A percentile compares a stretch with the other conserved stretches of the same genome.
These are phyloP conservation scores for Bremia lactucae DNA, from an alignment of 352 stramenopile species.

Conservation along the genomic window DNA sequence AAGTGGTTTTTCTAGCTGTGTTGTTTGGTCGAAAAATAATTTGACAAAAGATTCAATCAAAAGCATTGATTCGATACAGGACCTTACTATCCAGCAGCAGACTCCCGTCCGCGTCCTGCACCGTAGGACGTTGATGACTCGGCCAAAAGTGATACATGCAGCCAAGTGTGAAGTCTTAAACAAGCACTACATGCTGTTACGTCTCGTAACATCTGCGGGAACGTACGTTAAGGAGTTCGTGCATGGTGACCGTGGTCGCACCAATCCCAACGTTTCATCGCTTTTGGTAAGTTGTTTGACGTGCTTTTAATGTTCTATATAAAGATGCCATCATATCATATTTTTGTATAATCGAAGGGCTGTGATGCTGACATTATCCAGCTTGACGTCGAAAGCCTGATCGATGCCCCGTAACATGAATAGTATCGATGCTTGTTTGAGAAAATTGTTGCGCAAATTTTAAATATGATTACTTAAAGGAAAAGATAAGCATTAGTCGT, in stretches of 20 bases:
- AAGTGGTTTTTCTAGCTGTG: slow-evolving; percentile 50
- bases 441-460: no score
- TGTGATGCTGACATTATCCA: slow-evolving; percentile 94
- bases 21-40: slow-evolving; percentile 59
- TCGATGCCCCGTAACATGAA: slow-evolving; percentile 41
- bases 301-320: neutral
- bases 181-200: slow-evolving; percentile 93
- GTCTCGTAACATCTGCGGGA: slow-evolving; percentile 90
- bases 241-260: slow-evolving; percentile 96
- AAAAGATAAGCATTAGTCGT: slow-evolving; percentile 63
- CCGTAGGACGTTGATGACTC: slow-evolving; percentile 88
- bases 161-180: slow-evolving; percentile 88
- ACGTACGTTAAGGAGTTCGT: slow-evolving; percentile 99
- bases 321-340: neutral
- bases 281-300: slow-evolving; percentile 55
- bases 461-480: no score
- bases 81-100: slow-evolving; percentile 89
- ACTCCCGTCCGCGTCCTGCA: slow-evolving; percentile 98
- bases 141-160: slow-evolving; percentile 84
- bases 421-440: neutral
- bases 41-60: slow-evolving; percentile 45
- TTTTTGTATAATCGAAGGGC: slow-evolving; percentile 29
- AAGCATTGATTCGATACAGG: slow-evolving; percentile 68
- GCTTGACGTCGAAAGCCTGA: slow-evolving; percentile 91
- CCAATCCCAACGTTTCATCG: slow-evolving; percentile 89